phyloP scores from a whole-genome alignment of 2,329 filamentous ascomycete genomes.

The Alternaria arbusti region DNA sequence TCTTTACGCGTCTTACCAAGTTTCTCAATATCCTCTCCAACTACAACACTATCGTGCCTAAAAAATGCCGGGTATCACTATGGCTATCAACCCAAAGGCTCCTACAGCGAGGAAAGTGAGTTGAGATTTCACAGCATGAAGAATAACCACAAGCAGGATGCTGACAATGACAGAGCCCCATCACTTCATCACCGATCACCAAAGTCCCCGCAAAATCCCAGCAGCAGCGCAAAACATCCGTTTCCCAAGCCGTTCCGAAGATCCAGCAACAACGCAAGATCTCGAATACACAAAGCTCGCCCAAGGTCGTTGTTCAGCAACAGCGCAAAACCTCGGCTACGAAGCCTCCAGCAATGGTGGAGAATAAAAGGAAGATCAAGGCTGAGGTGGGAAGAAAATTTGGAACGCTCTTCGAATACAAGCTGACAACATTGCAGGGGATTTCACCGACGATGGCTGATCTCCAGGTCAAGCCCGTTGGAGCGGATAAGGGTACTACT shows the following conservation, averaged over 20 bases:
- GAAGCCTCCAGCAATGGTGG: background rate
- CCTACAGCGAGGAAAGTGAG: slow-evolving; percentile 17
- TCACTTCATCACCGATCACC: background rate
- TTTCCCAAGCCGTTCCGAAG: background rate
- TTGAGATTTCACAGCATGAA: no score
- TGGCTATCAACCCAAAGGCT: slow-evolving; percentile 3
- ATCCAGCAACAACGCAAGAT: background rate
- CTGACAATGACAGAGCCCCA: background rate
- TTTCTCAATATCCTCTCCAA: background rate
- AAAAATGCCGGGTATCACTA: background rate
- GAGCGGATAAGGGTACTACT: background rate
- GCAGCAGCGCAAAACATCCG: background rate
- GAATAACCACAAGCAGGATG: background rate
- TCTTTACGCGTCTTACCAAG: background rate
- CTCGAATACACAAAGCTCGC: background rate
- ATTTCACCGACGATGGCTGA: background rate
- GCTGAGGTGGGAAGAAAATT: background rate
- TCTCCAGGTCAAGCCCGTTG: background rate
- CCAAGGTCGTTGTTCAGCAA: background rate
- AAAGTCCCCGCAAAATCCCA: background rate
- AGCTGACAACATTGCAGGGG: no score
- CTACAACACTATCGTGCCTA: background rate
- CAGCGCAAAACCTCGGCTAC: background rate
- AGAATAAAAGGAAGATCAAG: slow-evolving; percentile 15
- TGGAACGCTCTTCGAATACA: no score